Conservation (phyloP, 2,329 filamentous ascomycete species). For the Meredithiella fracta region DNA sequence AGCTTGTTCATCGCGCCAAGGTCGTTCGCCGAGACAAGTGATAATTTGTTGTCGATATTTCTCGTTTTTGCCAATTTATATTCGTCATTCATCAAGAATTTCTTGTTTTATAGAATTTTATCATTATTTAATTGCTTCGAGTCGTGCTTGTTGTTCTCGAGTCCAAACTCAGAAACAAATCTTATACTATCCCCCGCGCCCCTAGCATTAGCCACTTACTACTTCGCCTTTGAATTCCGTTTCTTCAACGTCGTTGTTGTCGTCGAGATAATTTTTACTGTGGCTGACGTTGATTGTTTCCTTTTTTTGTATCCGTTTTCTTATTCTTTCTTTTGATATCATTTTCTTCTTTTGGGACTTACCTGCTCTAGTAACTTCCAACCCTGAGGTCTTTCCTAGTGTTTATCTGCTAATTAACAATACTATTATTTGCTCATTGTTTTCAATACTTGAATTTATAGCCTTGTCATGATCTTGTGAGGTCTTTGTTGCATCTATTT, state of each 20-base stretch:
- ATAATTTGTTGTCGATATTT: neutral
- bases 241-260: neutral
- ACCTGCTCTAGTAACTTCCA: neutral
- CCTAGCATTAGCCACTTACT: too few relatives aligned
- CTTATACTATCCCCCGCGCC: too few relatives aligned
- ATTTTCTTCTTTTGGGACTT: neutral
- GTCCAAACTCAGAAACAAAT: too few relatives aligned
- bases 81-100: neutral
- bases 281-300: neutral
- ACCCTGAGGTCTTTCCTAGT: neutral
- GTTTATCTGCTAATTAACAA: neutral
- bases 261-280: too few relatives aligned
- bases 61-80: neutral
- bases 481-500: neutral
- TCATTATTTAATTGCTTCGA: too few relatives aligned
- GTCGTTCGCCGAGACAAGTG: neutral
- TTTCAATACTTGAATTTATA: neutral
- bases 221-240: too few relatives aligned
- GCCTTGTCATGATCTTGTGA: neutral
- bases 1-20: neutral
- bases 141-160: too few relatives aligned
- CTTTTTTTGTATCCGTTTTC: neutral
- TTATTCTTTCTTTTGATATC: slow-evolving; percentile 2
- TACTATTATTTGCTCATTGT: neutral
- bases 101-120: neutral